Percentiles rank a stretch among this genome's conserved stretches.
Conservation (phyloP, 306 rosid species). For the Prunus fruticosa region DNA sequence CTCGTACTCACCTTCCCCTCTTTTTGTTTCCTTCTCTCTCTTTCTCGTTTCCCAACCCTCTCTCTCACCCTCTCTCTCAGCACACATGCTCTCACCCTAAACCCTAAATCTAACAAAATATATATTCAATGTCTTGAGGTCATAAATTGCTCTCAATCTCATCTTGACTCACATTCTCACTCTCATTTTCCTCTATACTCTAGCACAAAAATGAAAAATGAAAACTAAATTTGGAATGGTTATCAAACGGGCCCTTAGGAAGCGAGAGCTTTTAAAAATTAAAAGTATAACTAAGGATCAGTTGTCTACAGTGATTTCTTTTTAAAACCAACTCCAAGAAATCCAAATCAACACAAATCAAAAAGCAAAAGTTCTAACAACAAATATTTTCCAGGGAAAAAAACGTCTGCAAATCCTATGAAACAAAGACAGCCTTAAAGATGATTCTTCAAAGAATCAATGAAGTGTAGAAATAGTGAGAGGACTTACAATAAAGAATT, state of each 20-base stretch:
- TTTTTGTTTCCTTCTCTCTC: too few species aligned
- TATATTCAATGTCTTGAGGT: too few species aligned
- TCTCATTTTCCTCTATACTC: too few species aligned
- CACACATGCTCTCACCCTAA: too few species aligned
- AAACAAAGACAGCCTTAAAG: neutral
- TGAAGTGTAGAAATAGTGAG: neutral
- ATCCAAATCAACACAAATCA: neutral
- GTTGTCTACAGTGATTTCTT: neutral
- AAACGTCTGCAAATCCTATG: neutral
- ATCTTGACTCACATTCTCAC: too few species aligned
- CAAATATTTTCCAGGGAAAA: neutral
- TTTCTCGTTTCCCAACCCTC: too few species aligned
- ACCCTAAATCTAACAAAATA: too few species aligned
- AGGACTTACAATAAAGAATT: slow-evolving; percentile 75
- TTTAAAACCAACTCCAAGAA: neutral
- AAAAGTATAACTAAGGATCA: neutral
- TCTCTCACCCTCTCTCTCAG: too few species aligned
- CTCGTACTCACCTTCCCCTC: too few species aligned
- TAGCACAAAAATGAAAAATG: too few species aligned
- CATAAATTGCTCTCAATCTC: too few species aligned
- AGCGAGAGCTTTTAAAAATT: neutral
- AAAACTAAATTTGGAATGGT: too few species aligned
- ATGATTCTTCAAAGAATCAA: neutral
- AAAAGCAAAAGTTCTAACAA: neutral
- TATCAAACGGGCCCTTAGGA: neutral